Base-by-base conservation (phyloP, 176 grass and related monocot species). In the Bromus sterilis region DNA sequence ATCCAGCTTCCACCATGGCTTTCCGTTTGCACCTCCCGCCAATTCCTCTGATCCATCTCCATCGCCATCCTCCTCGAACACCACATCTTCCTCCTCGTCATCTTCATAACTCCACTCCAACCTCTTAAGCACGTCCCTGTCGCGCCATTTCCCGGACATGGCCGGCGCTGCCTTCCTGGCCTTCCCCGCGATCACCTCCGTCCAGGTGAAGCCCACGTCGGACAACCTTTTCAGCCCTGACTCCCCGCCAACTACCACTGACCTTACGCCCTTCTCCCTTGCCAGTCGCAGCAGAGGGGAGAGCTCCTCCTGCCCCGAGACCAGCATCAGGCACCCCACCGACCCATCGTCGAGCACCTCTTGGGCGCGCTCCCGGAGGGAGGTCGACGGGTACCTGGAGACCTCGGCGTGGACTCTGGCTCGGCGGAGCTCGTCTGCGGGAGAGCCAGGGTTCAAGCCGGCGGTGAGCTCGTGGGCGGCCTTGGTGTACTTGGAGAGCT, bases 401-500 rank as follows among this genome's bases (percentile, higher is more conserved):
- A 75, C 60, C 82, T 66, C 77, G 16, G 78, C 78, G 7, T 29
- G 49, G 18, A 94, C 67, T 62, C 86, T 68, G 9, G 92, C 77
- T 34, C 86, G 41, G 5, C 55, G 66, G 61, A 94, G 78, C 53
- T 89, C 92, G 41, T 85, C 89, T 21, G 84, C 56, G 9, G 85
- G 89, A 41, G 83, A 81, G 13, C 40, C 69, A 2, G 56, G 67
- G 71, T 42, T 41, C 9, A 43, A 41, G 44, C 41, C 56, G 20
- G 58, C 81, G 59, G 64, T 18, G 61, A 94, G 86, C 68, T 94
- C 89, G 29, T 78, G 87, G 20, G 89, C 78, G 30, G 92, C 86
- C 86, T 89, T 94, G 77, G 78, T 43, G 78, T 91, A 94, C 81
- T 89, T 94, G 80, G 87, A 55, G 80, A 94, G 62, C 80, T 94